Evolutionary conservation across 352 stramenopile species (phyloP), one percentile per base, ranked within the genome.

Genomic region (Globisporangium solare): DNA sequence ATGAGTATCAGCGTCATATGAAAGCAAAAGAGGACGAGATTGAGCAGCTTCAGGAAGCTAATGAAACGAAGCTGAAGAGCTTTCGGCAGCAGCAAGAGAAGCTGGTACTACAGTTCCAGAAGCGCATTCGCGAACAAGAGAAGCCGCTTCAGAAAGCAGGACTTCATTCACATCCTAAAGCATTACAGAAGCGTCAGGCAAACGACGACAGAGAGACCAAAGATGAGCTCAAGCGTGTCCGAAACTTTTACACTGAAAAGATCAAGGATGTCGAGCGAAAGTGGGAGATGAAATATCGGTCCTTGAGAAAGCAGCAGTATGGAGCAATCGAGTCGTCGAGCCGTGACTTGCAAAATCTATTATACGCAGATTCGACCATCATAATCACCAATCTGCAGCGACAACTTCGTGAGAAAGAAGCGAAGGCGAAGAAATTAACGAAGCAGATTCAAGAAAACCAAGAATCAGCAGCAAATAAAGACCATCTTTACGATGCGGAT

Each of bases 41-140:
- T 24, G 75, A 87, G 27, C 53, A 70, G 48, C 47, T 73, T 14
- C 69, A 89, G n/a, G 56, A 71, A 24, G 21, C 61, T 6, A 77
- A 78, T 48, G 78, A 89, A 50, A 76, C 61, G 20, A 89, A 79
- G 53, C 57, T 93, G 15, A 67, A 69, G 17, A 77, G 72, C 20
- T 92, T 92, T 63, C 78, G 83, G 0, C 85, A 93, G 46, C 85
- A 92, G 51, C 83, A 93, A 53, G 81, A 95, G 40, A 85, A 79
- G 24, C 54, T 95, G 3, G 56, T 94, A 11, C 53, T 82, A 43
- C 78, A 93, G 20, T 89, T 86, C 46, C 72, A 86, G 47, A 79
- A 77, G 8, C 85, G 75, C 39, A 74, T 88, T 12, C 67, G 67
- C 14, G 74, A 86, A 8, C 70, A 76, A 41, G 79, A 79, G 14